These are phyloP conservation scores for Umbelopsis sp. DNA, from an alignment of 192 early-diverging fungal genomes.

Conservation along the genomic window DNA sequence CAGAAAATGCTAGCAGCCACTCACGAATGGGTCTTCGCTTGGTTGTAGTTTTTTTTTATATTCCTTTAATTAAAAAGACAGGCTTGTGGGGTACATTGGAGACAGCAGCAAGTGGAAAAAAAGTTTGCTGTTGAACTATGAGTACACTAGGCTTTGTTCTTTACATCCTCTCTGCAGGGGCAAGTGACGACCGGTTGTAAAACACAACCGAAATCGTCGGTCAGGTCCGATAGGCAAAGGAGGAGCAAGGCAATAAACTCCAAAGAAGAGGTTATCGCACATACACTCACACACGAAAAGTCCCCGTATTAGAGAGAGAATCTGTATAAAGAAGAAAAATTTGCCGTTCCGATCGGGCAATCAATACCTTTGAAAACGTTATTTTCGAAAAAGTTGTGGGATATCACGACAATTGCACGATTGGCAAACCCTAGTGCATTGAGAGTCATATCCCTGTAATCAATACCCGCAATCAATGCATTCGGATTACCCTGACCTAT, in stretches of 20 bases:
- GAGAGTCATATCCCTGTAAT: too few relatives aligned
- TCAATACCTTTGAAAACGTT: background rate
- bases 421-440: too few relatives aligned
- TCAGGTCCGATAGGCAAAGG: background rate
- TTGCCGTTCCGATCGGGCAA: background rate
- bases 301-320: slow-evolving; percentile 10
- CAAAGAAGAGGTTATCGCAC: too few relatives aligned
- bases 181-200: slow-evolving; percentile 7
- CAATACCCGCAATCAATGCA: too few relatives aligned
- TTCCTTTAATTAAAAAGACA: background rate
- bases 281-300: background rate
- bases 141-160: slow-evolving; percentile 9
- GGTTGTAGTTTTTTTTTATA: too few relatives aligned
- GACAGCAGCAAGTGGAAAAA: slow-evolving; percentile 18
- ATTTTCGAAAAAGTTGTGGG: slow-evolving; percentile 12
- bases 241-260: too few relatives aligned
- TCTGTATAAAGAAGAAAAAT: background rate
- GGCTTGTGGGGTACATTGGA: slow-evolving; percentile 20
- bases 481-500: too few relatives aligned
- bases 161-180: slow-evolving; percentile 13
- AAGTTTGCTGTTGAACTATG: slow-evolving; percentile 17
- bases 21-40: too few relatives aligned
- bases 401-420: background rate
- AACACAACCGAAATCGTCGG: slow-evolving; percentile 14
- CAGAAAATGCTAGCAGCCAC: too few relatives aligned